Evolutionary conservation across 345 rosid species (phyloP).

Genomic region (Camelina laxa): DNA sequence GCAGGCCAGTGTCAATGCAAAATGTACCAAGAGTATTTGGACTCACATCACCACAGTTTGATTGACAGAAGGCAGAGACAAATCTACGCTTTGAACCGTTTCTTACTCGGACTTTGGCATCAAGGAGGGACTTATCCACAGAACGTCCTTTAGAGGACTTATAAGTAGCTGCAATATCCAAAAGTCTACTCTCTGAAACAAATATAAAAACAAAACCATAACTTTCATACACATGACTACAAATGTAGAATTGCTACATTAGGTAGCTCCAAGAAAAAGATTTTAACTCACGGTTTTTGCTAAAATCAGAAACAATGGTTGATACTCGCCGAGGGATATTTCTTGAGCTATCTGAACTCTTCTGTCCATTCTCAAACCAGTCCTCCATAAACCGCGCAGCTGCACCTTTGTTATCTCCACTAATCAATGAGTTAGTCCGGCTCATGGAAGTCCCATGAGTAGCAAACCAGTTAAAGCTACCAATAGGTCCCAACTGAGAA

Average conservation of each 20-base stretch:
- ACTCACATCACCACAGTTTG: conserved; percentile 98
- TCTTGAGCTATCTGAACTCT: conserved; percentile 56
- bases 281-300: conserved; percentile 52
- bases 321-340: conserved; percentile 63
- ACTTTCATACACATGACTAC: not conserved
- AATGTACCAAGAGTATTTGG: conserved; percentile 94
- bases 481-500: conserved; percentile 81
- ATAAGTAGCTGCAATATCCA: conserved; percentile 69
- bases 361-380: conserved; percentile 72
- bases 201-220: not conserved
- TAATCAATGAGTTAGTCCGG: conserved; percentile 87
- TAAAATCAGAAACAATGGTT: conserved; percentile 52
- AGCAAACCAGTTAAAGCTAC: conserved; percentile 98
- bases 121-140: conserved; percentile 50
- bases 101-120: conserved; percentile 72
- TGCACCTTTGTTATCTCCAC: conserved; percentile 99
- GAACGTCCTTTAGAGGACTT: conserved; percentile 62
- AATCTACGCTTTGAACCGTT: conserved; percentile 62
- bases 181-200: conserved; percentile 55
- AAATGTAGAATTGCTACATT: not conserved
- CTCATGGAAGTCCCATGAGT: conserved; percentile 99
- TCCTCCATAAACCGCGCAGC: conserved; percentile 99
- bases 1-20: conserved; percentile 84
- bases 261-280: conserved; percentile 23
- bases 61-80: conserved; percentile 95